Conservation (phyloP, 768 basidiomycete genomes). For the Pisolithus albus region DNA sequence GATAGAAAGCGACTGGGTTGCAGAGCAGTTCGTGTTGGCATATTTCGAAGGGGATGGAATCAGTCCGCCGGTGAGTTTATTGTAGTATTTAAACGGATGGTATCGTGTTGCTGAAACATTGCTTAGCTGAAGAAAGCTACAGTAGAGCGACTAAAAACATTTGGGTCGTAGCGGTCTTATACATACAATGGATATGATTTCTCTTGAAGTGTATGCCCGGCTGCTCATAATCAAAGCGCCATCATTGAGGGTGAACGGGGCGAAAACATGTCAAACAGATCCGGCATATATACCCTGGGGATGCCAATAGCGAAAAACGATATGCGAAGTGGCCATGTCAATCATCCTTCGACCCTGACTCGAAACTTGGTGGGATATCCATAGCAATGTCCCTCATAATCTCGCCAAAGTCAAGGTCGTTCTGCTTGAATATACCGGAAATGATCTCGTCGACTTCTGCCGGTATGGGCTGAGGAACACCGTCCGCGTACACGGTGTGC, state of each 20-base stretch:
- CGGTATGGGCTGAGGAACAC: slow-evolving; percentile 17
- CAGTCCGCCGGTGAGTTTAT: slow-evolving; percentile 57
- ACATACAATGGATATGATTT: too few species aligned
- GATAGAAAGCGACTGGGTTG: slow-evolving; percentile 69
- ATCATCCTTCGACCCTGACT: slow-evolving; percentile 19
- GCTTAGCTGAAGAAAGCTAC: slow-evolving; percentile 25
- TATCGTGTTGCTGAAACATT: background rate
- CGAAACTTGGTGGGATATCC: slow-evolving; percentile 19
- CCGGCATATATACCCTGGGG: background rate
- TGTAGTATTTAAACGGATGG: background rate
- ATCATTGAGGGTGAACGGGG: too few species aligned
- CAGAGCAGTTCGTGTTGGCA: slow-evolving; percentile 62
- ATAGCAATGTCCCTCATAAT: slow-evolving; percentile 19
- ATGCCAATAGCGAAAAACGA: background rate
- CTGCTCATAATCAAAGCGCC: too few species aligned
- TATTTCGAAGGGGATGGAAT: slow-evolving; percentile 69
- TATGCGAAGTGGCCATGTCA: slow-evolving; percentile 7
- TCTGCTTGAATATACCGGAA: slow-evolving; percentile 26
- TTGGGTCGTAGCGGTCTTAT: background rate
- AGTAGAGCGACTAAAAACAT: slow-evolving; percentile 15
- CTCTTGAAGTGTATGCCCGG: too few species aligned
- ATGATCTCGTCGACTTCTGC: slow-evolving; percentile 27
- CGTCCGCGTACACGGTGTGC: slow-evolving; percentile 23
- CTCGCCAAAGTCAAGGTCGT: slow-evolving; percentile 25
- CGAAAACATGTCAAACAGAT: background rate